phyloP scores from a whole-genome alignment of 2,329 filamentous ascomycete genomes.

The Beauveria bassiana region DNA sequence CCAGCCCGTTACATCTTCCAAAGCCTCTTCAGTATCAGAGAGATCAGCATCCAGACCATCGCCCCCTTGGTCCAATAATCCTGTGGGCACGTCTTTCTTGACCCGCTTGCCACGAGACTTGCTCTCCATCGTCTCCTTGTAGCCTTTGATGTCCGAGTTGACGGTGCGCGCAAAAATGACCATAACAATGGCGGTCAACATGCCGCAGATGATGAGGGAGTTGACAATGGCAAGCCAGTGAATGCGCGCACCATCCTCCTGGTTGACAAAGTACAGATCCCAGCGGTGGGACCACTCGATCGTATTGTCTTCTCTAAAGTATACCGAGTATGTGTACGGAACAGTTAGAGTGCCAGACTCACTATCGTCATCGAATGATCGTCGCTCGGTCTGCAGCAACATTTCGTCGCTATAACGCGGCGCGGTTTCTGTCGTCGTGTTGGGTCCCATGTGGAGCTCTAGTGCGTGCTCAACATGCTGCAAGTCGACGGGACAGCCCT shows the following conservation, averaged over 20 bases:
- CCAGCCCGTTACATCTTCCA: constrained; percentile 81
- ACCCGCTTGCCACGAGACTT: constrained; percentile 55
- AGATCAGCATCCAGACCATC: constrained; percentile 51
- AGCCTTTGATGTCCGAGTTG: constrained; percentile 68
- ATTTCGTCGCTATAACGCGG: constrained; percentile 40
- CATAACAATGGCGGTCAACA: constrained; percentile 70
- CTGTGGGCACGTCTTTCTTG: constrained; percentile 47
- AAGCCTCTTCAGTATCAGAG: constrained; percentile 45
- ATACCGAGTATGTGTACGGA: constrained; percentile 83
- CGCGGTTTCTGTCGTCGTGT: constrained; percentile 43
- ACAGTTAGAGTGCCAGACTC: constrained; percentile 62
- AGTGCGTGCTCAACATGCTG: constrained; percentile 56
- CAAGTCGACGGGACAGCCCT: constrained; percentile 62
- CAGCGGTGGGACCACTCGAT: constrained; percentile 80
- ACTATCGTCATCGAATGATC: constrained; percentile 43
- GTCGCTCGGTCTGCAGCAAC: constrained; percentile 51
- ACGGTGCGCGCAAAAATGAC: constrained; percentile 76
- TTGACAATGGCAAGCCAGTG: constrained; percentile 88
- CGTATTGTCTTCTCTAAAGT: constrained; percentile 74
- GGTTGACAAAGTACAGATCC: constrained; percentile 85
- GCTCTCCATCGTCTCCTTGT: constrained; percentile 58
- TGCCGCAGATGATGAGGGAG: constrained; percentile 72
- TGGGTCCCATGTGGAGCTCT: constrained; percentile 59
- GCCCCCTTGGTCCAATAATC: constrained; percentile 53
- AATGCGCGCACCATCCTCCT: constrained; percentile 71